Base-by-base conservation (phyloP, 768 basidiomycete species). In the Suillus subluteus region DNA sequence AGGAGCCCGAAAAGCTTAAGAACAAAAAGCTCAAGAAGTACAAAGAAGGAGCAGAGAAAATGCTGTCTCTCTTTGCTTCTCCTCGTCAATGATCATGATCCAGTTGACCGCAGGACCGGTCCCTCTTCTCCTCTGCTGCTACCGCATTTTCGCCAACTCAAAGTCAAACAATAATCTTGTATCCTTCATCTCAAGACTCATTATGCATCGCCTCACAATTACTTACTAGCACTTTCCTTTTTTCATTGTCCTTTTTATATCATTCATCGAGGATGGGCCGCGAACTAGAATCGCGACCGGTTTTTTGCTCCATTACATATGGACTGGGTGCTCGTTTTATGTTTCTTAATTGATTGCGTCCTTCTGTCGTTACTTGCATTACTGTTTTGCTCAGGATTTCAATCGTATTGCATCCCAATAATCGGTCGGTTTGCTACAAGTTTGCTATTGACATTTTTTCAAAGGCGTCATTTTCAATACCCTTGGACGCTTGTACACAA, bases 41-140 rank as follows among this genome's bases (percentile, higher is more conserved):
- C 81, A 94, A 94, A 80, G 89, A 93, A 74, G 91, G 89, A 68
- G 92, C 93, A 3, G 92, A 94, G 82, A 94, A 94, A 70, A 85
- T 95, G 64, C 83, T 95, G 66, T 92, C 92, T 40, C 81, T 95
- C 69, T 94, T 95, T 77, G 89, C 90, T 52, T 87, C 90, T 35
- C 89, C 91, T 67, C 90, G 85, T 66, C 86, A 84, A 72, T 73
- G 76, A 58, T 76, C 73, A 69, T 35, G 62, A 54, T 21, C 58
- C 65, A 65, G 69, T 41, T 52, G 38, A 48, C 46, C 46, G 55
- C 66, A 63, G 74, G 68, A 72, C 69, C 76, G 75, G 65, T 73
- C 72, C 70, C 68, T 67, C 44, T 21, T 38, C 21, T n/a, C 44
- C 41, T 38, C 44, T 59, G 21, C 41, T 30, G 3, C 48, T n/a